Base-by-base conservation (phyloP, 768 basidiomycete genomes). In the Pisolithus marmoratus region DNA sequence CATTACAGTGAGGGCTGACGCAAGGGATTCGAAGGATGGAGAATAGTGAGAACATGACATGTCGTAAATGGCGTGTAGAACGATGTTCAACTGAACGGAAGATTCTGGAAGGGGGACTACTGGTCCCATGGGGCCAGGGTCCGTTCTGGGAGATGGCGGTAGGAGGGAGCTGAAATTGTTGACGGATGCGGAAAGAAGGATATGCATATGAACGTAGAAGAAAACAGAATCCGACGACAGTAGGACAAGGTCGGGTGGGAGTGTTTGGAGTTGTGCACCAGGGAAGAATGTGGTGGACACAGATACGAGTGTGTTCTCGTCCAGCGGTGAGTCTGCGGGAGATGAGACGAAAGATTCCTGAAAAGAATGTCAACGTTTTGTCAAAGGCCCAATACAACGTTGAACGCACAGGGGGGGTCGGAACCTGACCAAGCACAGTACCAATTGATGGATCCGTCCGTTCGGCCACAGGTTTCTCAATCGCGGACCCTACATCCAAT, bases 201-300 rank as follows among this genome's bases (percentile, higher is more conserved):
- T 59, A 40, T 80, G 71, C 0, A 74, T 71, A 64, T 91, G 87
- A 6, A 84, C 84, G 61, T 91, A 91, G 75, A 93, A 93, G 68
- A 90, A 89, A 38, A 93, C 87, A 17, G 79, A 77, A 61, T 93
- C 90, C 26, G 81, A 75, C 2, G 87, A 83, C 50, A 90, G 70
- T 46, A 90, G 69, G 58, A 85, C 74, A 41, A 82, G 58, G 63
- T 92, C 85, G 1, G 85, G 81, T 1, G 75, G 73, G n/a, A 75
- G 63, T 0, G 77, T 59, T 34, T 79, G 72, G 54, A 78, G 76
- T 53, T 81, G 78, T 3, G 85, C 81, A 36, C 79, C 82, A 3
- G 89, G 87, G 60, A 79, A 84, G 69, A 91, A 92, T 0, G 87
- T 87, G 24, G 90, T 92, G 15, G 88, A 90, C 34, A 92, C 82